phyloP scores from a whole-genome alignment of 345 rosid species.

The Garcia nutans region DNA sequence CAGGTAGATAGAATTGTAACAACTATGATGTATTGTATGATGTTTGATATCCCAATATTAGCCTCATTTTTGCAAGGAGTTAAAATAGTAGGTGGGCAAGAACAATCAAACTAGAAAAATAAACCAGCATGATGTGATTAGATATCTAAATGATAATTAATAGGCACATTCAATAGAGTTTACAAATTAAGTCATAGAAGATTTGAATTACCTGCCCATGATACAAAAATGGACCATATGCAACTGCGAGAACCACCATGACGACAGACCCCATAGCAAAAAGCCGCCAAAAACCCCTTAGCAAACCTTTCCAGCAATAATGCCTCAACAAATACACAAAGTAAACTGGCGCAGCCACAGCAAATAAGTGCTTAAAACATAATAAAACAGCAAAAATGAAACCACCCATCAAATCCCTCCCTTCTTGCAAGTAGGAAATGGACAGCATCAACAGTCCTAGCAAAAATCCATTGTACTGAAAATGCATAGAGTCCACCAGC shows the following conservation, averaged over 20 bases:
- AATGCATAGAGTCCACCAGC: slow-evolving; percentile 90
- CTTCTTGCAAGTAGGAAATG: slow-evolving; percentile 70
- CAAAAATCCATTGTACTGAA: slow-evolving; percentile 90
- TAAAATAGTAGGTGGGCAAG: too few relatives aligned
- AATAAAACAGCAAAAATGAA: slow-evolving; percentile 66
- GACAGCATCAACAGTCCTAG: slow-evolving; percentile 76
- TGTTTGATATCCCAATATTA: background rate
- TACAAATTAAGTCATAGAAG: background rate
- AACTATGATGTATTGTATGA: background rate
- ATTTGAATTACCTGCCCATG: slow-evolving; percentile 60
- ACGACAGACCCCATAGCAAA: slow-evolving; percentile 57
- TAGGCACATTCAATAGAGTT: background rate
- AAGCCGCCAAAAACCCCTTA: slow-evolving; percentile 53
- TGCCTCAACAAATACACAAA: slow-evolving; percentile 80
- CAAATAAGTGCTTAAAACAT: slow-evolving; percentile 93
- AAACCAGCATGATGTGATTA: too few relatives aligned
- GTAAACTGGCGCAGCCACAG: slow-evolving; percentile 91
- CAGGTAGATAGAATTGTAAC: background rate
- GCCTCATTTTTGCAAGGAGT: background rate
- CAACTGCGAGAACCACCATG: slow-evolving; percentile 57
- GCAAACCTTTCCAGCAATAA: slow-evolving; percentile 70
- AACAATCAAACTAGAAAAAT: too few relatives aligned
- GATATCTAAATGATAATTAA: background rate
- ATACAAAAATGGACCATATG: slow-evolving; percentile 77
- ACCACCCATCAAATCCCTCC: slow-evolving; percentile 82